A percentile compares a stretch with the other conserved stretches of the same genome.
phyloP scores from a whole-genome alignment of 2,329 filamentous ascomycete species.

The Monilinia aucupariae region DNA sequence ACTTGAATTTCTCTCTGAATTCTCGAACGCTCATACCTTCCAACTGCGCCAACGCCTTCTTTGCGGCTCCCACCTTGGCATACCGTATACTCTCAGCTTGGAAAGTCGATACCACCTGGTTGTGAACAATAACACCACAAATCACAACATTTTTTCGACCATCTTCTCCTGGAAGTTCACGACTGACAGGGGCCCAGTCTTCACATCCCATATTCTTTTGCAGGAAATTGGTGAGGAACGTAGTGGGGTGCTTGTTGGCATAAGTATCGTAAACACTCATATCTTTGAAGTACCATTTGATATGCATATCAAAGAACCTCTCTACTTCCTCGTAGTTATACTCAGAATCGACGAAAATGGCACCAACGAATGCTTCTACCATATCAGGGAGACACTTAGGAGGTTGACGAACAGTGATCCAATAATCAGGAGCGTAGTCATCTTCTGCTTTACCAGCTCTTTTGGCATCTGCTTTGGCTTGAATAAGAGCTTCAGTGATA shows the following conservation, averaged over 20 bases:
- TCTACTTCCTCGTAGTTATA: constrained; percentile 73
- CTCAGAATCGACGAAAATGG: constrained; percentile 81
- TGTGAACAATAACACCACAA: constrained; percentile 73
- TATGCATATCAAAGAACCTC: constrained; percentile 68
- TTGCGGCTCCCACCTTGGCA: constrained; percentile 64
- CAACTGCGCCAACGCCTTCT: constrained; percentile 49
- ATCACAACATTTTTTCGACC: constrained; percentile 49
- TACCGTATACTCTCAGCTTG: constrained; percentile 61
- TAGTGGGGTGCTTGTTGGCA: constrained; percentile 80
- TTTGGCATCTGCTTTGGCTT: constrained; percentile 35
- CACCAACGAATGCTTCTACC: constrained; percentile 82
- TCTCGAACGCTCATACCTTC: constrained; percentile 44
- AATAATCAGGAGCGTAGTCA: constrained; percentile 58
- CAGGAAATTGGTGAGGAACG: constrained; percentile 61
- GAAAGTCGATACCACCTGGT: constrained; percentile 57
- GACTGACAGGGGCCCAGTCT: constrained; percentile 46
- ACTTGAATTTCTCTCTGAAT: constrained; percentile 57
- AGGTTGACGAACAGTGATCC: constrained; percentile 57
- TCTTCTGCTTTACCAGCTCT: constrained; percentile 35
- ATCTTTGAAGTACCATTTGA: constrained; percentile 75
- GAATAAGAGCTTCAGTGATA: constrained; percentile 48
- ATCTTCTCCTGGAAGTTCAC: constrained; percentile 40
- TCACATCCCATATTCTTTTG: constrained; percentile 60
- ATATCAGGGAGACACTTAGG: constrained; percentile 79
- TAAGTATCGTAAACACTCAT: constrained; percentile 85